A percentile compares a stretch with the other conserved stretches of the same genome.
Conservation (phyloP, 768 basidiomycete species). For the Boletellus ananas region DNA sequence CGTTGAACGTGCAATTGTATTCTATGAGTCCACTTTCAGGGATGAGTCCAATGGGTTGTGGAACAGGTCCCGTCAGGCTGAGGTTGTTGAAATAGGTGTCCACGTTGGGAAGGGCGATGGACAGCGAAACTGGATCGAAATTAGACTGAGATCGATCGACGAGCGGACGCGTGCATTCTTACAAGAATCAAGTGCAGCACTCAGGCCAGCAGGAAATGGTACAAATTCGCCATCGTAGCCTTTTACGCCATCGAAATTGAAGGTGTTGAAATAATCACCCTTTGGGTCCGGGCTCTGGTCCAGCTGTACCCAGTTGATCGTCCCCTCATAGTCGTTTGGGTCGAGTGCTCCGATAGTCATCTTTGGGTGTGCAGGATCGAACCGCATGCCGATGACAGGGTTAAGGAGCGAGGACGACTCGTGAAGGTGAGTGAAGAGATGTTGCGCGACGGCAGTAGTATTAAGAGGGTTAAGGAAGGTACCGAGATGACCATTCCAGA, state of each 20-base stretch:
- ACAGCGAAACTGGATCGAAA: slow-evolving; percentile 9
- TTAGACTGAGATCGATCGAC: background rate
- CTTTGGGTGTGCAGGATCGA: slow-evolving; percentile 27
- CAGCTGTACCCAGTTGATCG: slow-evolving; percentile 29
- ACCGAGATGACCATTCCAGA: slow-evolving; percentile 25
- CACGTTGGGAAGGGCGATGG: slow-evolving; percentile 18
- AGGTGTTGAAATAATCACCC: slow-evolving; percentile 17
- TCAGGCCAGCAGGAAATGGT: slow-evolving; percentile 12
- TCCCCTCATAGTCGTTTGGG: slow-evolving; percentile 29
- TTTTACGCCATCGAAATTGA: slow-evolving; percentile 27
- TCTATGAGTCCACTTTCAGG: background rate
- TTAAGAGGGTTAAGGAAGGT: slow-evolving; percentile 25
- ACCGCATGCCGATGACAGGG: slow-evolving; percentile 29
- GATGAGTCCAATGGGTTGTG: slow-evolving; percentile 1
- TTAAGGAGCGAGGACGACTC: slow-evolving; percentile 26
- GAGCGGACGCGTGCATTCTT: background rate
- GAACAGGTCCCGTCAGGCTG: slow-evolving; percentile 23
- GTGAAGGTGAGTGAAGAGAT: slow-evolving; percentile 19
- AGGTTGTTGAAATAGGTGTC: slow-evolving; percentile 15
- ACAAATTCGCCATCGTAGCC: slow-evolving; percentile 28
- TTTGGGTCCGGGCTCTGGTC: slow-evolving; percentile 15
- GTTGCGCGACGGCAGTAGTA: slow-evolving; percentile 1
- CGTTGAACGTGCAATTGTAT: slow-evolving; percentile 17
- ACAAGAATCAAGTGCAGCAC: slow-evolving; percentile 26
- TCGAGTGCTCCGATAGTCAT: slow-evolving; percentile 32